A percentile compares a stretch with the other conserved stretches of the same genome.
These are phyloP conservation scores for Cercospora zeina DNA, from an alignment of 2,329 filamentous ascomycete species.

Conservation along the genomic window DNA sequence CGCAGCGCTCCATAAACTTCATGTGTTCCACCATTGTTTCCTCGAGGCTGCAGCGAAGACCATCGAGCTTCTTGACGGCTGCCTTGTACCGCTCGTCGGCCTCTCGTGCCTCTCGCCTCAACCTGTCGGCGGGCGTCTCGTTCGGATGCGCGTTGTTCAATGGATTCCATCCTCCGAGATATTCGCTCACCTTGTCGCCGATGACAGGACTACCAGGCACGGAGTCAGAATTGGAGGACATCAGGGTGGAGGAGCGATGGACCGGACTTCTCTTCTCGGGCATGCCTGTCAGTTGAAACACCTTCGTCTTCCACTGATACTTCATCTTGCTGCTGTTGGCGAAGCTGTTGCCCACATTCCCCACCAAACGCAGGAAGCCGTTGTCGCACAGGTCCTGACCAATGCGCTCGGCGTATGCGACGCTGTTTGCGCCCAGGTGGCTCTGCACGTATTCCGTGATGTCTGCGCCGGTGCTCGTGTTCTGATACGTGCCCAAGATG, in stretches of 20 bases:
- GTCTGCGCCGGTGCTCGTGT: conserved; percentile 86
- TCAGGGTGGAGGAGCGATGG: conserved; percentile 71
- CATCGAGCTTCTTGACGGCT: conserved; percentile 80
- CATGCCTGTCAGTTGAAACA: conserved; percentile 82
- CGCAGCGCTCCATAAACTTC: conserved; percentile 94
- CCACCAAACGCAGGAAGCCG: conserved; percentile 85
- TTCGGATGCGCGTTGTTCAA: conserved; percentile 88
- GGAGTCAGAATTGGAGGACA: conserved; percentile 48
- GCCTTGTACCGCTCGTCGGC: conserved; percentile 92
- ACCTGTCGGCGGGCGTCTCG: conserved; percentile 81
- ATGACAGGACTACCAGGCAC: conserved; percentile 73
- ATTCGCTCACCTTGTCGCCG: conserved; percentile 71
- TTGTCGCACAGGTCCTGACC: conserved; percentile 87
- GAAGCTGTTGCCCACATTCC: conserved; percentile 92
- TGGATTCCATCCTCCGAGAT: conserved; percentile 88
- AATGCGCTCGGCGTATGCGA: conserved; percentile 90
- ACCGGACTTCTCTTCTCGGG: conserved; percentile 77
- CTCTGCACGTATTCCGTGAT: conserved; percentile 95
- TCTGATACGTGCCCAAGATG: conserved; percentile 90
- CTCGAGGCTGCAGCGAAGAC: conserved; percentile 89
- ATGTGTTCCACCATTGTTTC: conserved; percentile 91
- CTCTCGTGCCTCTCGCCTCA: conserved; percentile 85
- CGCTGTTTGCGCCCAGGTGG: conserved; percentile 76
- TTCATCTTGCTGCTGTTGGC: conserved; percentile 97
- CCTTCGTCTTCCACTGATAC: conserved; percentile 94